These are phyloP conservation scores for Euryodendron excelsum DNA, from an alignment of 148 eudicot species.

Conservation along the genomic window DNA sequence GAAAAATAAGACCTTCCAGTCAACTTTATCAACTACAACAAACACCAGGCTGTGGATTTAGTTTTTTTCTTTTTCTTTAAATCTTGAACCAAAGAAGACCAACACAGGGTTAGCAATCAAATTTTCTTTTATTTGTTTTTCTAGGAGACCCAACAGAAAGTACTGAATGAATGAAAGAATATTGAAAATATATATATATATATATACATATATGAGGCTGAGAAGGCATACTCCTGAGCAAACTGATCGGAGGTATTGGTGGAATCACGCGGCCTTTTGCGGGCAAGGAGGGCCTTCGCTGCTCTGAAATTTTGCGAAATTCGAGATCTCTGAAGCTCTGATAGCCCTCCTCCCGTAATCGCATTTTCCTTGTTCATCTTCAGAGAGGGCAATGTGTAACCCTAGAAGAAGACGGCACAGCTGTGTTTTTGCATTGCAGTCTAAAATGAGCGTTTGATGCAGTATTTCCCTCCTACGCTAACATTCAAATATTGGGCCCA, in stretches of 20 bases:
- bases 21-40: background rate
- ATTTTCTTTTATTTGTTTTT: background rate
- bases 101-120: background rate
- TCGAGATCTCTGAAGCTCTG: conserved; percentile 73
- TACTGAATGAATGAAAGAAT: background rate
- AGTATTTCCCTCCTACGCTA: too few relatives aligned
- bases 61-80: background rate
- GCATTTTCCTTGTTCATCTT: conserved; percentile 34
- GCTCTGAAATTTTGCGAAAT: conserved; percentile 68
- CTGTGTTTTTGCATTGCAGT: background rate
- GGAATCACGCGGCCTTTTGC: conserved; percentile 52
- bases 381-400: background rate
- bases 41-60: background rate
- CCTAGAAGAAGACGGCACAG: background rate
- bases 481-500: too few relatives aligned
- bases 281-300: conserved; percentile 78
- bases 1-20: background rate
- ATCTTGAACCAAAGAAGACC: background rate
- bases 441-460: too few relatives aligned
- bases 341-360: conserved; percentile 22
- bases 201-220: background rate
- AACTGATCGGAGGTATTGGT: conserved; percentile 16
- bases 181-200: background rate
- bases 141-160: background rate
- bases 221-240: conserved; percentile 20